Percentiles rank a stretch among this genome's conserved stretches.
Conservation (phyloP, 495 filamentous ascomycete species). For the Penicillium chermesinum region DNA sequence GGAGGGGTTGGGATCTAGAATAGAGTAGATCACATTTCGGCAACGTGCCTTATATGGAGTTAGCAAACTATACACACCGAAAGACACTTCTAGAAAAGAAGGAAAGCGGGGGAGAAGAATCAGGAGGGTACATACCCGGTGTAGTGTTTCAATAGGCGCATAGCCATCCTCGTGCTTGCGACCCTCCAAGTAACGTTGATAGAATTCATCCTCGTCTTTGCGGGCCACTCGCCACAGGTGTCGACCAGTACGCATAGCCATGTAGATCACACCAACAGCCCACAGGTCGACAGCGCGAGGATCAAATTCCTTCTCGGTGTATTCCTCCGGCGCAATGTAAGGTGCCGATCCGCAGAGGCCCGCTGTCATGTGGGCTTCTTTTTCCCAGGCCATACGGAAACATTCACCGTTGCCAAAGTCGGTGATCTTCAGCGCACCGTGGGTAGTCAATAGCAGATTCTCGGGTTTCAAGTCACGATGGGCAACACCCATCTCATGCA, state of each 20-base stretch:
- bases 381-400: conserved; percentile 99
- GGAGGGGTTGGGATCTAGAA: conserved; percentile 85
- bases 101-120: conserved; percentile 3
- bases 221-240: conserved; percentile 96
- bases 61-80: too few relatives aligned
- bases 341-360: conserved; percentile 94
- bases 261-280: conserved; percentile 98
- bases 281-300: conserved; percentile 95
- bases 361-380: conserved; percentile 94
- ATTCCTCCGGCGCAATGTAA: conserved; percentile 97
- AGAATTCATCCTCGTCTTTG: conserved; percentile 96
- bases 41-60: conserved; percentile 99
- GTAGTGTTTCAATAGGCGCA: conserved; percentile 89
- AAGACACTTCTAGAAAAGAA: conserved; percentile 29
- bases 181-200: conserved; percentile 85
- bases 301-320: conserved; percentile 91
- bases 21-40: conserved; percentile 98
- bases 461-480: conserved; percentile 97
- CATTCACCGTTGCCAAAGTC: conserved; percentile 99
- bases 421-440: conserved; percentile 94
- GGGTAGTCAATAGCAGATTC: conserved; percentile 89
- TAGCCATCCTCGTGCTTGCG: conserved; percentile 92
- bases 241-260: conserved; percentile 97
- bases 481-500: conserved; percentile 99
- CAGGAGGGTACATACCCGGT: conserved; percentile 66